Evolutionary conservation across 129 eudicot genomes (phyloP).

Genomic region (Oenanthe sinensis): DNA sequence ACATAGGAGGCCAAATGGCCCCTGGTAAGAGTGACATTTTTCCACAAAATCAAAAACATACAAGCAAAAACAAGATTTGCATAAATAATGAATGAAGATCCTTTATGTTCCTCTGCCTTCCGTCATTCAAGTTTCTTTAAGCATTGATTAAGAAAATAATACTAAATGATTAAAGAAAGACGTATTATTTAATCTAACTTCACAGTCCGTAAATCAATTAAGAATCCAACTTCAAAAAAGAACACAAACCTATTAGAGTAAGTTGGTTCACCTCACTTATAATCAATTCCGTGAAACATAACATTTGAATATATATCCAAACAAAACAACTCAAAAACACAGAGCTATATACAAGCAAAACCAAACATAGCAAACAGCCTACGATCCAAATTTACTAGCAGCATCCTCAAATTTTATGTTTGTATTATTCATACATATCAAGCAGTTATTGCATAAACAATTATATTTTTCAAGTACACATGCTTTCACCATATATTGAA

Average conservation of each 20-base stretch:
- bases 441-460: not conserved
- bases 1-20: not conserved
- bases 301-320: not conserved
- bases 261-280: not conserved
- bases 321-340: not conserved
- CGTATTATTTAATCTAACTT: not conserved
- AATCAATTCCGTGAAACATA: not conserved
- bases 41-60: not conserved
- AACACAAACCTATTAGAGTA: not conserved
- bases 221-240: not conserved
- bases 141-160: not conserved
- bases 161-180: not conserved
- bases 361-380: not conserved
- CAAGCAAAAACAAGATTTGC: not conserved
- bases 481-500: not conserved
- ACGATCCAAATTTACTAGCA: not conserved
- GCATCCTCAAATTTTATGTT: not conserved
- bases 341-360: not conserved
- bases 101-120: not conserved
- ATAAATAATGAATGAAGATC: not conserved
- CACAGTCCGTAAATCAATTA: not conserved
- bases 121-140: not conserved
- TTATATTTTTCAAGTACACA: too few species aligned
- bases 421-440: not conserved
- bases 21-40: not conserved